Percentiles rank a stretch among this genome's conserved stretches.
These are phyloP conservation scores for Plectosphaerella cucumerina DNA, from an alignment of 2,329 filamentous ascomycete species.

Conservation along the genomic window DNA sequence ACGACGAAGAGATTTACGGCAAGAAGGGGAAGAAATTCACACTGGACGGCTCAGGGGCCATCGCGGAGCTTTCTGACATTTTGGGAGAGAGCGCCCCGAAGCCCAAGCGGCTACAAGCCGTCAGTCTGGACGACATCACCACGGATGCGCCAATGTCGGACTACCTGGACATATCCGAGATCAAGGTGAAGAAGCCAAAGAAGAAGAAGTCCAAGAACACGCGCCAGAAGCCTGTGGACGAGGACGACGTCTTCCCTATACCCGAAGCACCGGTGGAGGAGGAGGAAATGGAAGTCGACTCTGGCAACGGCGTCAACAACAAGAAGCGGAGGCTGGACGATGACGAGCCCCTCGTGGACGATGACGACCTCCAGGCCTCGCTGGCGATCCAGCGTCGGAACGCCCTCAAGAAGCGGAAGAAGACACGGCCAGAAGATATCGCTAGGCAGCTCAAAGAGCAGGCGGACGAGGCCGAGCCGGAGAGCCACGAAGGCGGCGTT, in stretches of 20 bases:
- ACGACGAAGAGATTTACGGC: slow-evolving; percentile 90
- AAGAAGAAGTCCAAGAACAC: slow-evolving; percentile 84
- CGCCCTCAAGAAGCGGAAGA: slow-evolving; percentile 90
- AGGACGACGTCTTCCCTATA: slow-evolving; percentile 48
- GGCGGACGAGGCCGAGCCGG: slow-evolving; percentile 47
- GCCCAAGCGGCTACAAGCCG: slow-evolving; percentile 59
- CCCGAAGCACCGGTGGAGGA: slow-evolving; percentile 28
- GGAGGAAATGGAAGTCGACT: slow-evolving; percentile 73
- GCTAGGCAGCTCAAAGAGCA: slow-evolving; percentile 73
- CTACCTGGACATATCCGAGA: slow-evolving; percentile 79
- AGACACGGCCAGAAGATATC: slow-evolving; percentile 78
- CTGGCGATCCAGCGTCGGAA: slow-evolving; percentile 78
- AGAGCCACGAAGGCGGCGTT: slow-evolving; percentile 54
- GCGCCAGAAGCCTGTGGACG: slow-evolving; percentile 62
- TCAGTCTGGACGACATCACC: slow-evolving; percentile 64
- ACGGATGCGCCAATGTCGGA: slow-evolving; percentile 72
- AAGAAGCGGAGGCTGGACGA: slow-evolving; percentile 60
- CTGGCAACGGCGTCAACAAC: slow-evolving; percentile 35
- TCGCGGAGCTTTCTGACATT: slow-evolving; percentile 57
- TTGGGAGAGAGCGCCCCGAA: slow-evolving; percentile 49
- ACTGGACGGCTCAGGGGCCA: slow-evolving; percentile 72
- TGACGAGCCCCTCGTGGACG: slow-evolving; percentile 73
- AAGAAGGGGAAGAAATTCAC: slow-evolving; percentile 89
- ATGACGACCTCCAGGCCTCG: slow-evolving; percentile 86
- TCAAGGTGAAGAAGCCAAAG: slow-evolving; percentile 93